These are phyloP conservation scores for Euphrasia confusa DNA, from an alignment of 257 asterid genomes.

Conservation along the genomic window DNA sequence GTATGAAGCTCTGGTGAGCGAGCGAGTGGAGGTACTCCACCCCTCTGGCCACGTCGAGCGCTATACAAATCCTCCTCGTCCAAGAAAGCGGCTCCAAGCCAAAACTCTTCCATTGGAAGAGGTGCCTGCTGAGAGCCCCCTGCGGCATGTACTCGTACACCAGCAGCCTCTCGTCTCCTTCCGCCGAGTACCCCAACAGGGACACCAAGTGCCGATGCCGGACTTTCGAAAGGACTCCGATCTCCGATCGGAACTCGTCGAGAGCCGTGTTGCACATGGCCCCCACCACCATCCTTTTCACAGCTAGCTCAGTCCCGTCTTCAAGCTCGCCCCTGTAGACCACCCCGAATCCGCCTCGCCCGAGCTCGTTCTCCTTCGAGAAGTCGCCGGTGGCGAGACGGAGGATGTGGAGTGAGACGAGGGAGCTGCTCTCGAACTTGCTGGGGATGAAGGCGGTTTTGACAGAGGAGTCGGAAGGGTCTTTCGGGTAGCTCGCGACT, in stretches of 20 bases:
- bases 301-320: constrained; percentile 59
- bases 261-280: constrained; percentile 41
- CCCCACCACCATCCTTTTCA: constrained; percentile 68
- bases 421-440: constrained; percentile 33
- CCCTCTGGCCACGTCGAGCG: constrained; percentile 78
- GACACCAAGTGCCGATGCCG: constrained; percentile 79
- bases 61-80: constrained; percentile 58
- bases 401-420: constrained; percentile 45
- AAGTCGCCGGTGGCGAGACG: constrained; percentile 52
- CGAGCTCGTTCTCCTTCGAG: constrained; percentile 59
- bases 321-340: constrained; percentile 65
- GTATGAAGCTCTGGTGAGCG: constrained; percentile 71
- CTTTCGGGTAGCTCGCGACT: constrained; percentile 34
- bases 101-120: constrained; percentile 58
- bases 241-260: constrained; percentile 73
- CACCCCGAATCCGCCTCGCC: constrained; percentile 78
- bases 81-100: constrained; percentile 61
- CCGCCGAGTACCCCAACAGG: constrained; percentile 58
- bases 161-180: constrained; percentile 65
- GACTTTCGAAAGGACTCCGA: constrained; percentile 67
- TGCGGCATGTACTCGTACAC: constrained; percentile 76
- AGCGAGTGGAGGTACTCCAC: constrained; percentile 69
- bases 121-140: constrained; percentile 73
- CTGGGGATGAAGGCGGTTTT: constrained; percentile 34
- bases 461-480: neutral